A percentile compares a stretch with the other conserved stretches of the same genome.
phyloP scores from a whole-genome alignment of 768 basidiomycete genomes.

The Pisolithus albus region DNA sequence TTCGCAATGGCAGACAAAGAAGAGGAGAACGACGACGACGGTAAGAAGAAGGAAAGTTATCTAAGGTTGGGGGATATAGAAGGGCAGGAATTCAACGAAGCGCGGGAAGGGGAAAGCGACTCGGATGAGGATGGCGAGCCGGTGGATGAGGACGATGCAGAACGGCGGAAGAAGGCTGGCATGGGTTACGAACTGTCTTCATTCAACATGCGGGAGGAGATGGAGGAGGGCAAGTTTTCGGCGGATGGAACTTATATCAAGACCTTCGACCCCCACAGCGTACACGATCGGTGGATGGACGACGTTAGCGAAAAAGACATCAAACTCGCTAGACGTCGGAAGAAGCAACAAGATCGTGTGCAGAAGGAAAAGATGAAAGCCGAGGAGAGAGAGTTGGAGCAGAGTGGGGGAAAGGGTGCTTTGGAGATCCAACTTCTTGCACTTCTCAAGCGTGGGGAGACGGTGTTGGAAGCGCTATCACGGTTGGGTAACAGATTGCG shows the following conservation, averaged over 20 bases:
- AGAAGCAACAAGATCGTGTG: constrained; percentile 66
- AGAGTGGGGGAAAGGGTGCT: constrained; percentile 57
- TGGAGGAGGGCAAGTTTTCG: constrained; percentile 96
- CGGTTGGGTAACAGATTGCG: constrained; percentile 70
- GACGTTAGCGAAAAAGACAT: constrained; percentile 80
- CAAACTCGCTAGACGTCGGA: constrained; percentile 68
- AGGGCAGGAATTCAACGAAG: constrained; percentile 77
- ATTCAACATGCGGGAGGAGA: constrained; percentile 99
- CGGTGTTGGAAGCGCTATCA: constrained; percentile 82
- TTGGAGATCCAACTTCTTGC: constrained; percentile 63
- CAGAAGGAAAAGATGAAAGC: constrained; percentile 63
- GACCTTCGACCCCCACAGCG: constrained; percentile 81
- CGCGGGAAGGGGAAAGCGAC: constrained; percentile 28
- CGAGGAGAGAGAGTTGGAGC: constrained; percentile 67
- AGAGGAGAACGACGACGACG: constrained; percentile 37
- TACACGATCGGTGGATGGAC: constrained; percentile 97
- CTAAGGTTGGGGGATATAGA: constrained; percentile 92
- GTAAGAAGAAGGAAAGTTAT: constrained; percentile 62
- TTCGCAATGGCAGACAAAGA: constrained; percentile 63
- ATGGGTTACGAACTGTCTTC: constrained; percentile 94
- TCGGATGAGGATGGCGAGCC: constrained; percentile 40
- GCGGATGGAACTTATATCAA: constrained; percentile 87
- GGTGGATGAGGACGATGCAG: constrained; percentile 72
- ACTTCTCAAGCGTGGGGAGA: constrained; percentile 84
- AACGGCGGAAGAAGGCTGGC: constrained; percentile 65